Percentiles rank a stretch among this genome's conserved stretches.
Conservation (phyloP, 768 basidiomycete genomes). For the Podaxis sp. region DNA sequence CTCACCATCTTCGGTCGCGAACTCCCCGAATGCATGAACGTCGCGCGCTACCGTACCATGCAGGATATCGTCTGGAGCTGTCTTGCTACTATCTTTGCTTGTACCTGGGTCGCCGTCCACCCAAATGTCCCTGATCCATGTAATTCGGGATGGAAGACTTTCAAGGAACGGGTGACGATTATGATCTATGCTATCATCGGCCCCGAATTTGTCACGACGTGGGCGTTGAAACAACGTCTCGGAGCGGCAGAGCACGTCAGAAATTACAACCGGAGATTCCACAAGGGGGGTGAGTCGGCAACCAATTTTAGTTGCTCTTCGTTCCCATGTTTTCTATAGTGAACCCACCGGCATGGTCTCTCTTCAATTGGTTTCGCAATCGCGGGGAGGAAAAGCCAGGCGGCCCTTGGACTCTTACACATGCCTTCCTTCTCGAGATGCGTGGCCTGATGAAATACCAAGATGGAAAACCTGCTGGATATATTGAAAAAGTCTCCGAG, state of each 20-base stretch:
- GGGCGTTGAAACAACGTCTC: background rate
- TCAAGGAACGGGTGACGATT: background rate
- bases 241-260: background rate
- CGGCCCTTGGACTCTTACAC: constrained; percentile 13
- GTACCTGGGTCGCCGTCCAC: too few relatives aligned
- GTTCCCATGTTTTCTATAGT: background rate
- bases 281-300: background rate
- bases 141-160: background rate
- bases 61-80: background rate
- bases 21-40: background rate
- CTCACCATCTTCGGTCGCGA: background rate
- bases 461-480: background rate
- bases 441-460: background rate
- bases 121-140: background rate
- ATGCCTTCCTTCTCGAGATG: constrained; percentile 14
- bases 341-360: background rate
- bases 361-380: background rate
- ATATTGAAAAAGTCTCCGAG: background rate
- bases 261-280: background rate
- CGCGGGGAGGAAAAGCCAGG: background rate
- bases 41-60: background rate
- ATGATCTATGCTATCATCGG: background rate
- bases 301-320: background rate
- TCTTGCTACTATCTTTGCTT: too few relatives aligned
- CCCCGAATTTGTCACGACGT: background rate